A percentile compares a stretch with the other conserved stretches of the same genome.
These are phyloP conservation scores for Curvularia eragrostidis DNA, from an alignment of 2,329 filamentous ascomycete species.

Conservation along the genomic window DNA sequence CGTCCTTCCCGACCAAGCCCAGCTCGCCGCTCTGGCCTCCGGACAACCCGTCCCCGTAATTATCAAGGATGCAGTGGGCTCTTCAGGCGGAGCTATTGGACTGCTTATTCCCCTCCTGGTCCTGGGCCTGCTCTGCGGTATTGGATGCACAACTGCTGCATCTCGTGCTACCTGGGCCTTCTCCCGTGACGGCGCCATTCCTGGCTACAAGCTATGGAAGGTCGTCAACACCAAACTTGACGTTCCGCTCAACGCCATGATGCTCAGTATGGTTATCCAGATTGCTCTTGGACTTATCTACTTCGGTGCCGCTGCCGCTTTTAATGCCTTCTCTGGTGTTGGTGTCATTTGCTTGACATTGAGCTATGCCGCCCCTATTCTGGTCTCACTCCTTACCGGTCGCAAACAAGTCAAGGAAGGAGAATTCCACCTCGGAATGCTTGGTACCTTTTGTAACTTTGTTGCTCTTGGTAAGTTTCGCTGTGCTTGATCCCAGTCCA, in stretches of 20 bases:
- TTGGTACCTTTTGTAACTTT: constrained; percentile 69
- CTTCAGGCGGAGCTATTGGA: constrained; percentile 66
- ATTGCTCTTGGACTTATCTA: constrained; percentile 70
- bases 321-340: constrained; percentile 74
- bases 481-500: background rate
- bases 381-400: constrained; percentile 66
- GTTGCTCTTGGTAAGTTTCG: constrained; percentile 66
- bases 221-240: constrained; percentile 67
- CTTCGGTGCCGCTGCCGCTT: constrained; percentile 72
- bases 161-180: constrained; percentile 74
- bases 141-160: constrained; percentile 72
- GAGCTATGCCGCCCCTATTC: constrained; percentile 71
- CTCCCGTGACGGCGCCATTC: constrained; percentile 72
- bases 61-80: constrained; percentile 67
- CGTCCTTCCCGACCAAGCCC: constrained; percentile 68
- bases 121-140: constrained; percentile 70
- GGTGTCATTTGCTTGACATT: constrained; percentile 74
- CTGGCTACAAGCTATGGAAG: constrained; percentile 66
- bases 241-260: constrained; percentile 74
- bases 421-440: constrained; percentile 66
- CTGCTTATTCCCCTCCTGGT: constrained; percentile 70
- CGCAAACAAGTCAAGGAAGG: constrained; percentile 65
- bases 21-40: constrained; percentile 60
- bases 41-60: constrained; percentile 71
- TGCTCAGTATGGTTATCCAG: constrained; percentile 71